Base-by-base conservation (phyloP, 306 rosid species). In the Casuarina glauca region DNA sequence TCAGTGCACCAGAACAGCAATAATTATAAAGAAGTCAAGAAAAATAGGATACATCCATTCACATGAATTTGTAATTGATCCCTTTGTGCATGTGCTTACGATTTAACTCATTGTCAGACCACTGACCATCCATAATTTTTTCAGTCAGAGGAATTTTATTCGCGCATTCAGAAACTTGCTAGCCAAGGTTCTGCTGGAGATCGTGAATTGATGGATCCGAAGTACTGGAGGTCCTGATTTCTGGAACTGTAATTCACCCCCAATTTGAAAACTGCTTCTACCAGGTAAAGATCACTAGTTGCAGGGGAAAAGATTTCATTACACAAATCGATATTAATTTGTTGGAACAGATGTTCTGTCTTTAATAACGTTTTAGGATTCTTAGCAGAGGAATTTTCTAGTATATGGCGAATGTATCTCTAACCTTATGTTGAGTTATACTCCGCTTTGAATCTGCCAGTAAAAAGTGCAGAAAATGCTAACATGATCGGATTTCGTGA, bases 61-160 rank as follows among this genome's bases (percentile, higher is more conserved):
- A 16, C 50, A 17, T 41, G 32, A 42, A 17, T 42, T 66, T 70
- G 45, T 69, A 1, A 58, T 49, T n/a, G 42, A 19, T 41, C 69
- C 43, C 19, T 48, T 20, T 36, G 36, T 48, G 19, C 41, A 42
- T 15, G 70, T 61, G 48, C 16, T 3, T 74, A 5, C 66, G 13
- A 9, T 70, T 63, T 36, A 44, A 32, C 68, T 71, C 61, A 4
- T 48, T 48, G 49, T 50, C 6, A 78, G 50, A 82, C 69, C 20
- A 38, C 78, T 86, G 80, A 91, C 76, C 41, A 74, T 70, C 67
- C 17, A 76, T 57, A 35, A 42, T 80, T 70, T 75, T 16, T 48
- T 80, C 91, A 94, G 98, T 97, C 97, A 15, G 97, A 89, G 76
- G 98, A 94, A 81, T 94, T 94, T 83, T 89, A 97, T 44, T 89